Evolutionary conservation across 1,284 basidiomycete genomes (phyloP), one percentile per base, ranked within the genome.

Genomic region (Trichosporon faecale): DNA sequence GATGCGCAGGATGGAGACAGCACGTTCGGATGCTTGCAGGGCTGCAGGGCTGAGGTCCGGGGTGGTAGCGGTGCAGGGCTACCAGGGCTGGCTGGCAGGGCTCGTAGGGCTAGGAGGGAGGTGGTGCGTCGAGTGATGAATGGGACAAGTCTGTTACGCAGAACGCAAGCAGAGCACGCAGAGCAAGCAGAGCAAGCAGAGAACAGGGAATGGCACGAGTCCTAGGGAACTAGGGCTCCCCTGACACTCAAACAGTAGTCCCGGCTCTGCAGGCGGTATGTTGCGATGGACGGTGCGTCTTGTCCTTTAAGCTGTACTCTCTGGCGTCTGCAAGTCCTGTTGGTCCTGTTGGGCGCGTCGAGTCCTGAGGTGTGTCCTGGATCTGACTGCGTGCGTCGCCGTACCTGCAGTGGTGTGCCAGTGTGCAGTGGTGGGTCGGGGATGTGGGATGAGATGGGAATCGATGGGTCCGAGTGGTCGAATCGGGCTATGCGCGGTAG

Each of bases 231-330:
- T 23, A 29, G 35, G 35, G 16, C 25, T 60, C 57, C 57, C 57
- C 57, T 61, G 57, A 61, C 29, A 61, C 29, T 61, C 57, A 61
- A 61, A 61, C 57, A 31, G 27, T 31, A 33, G 57, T 61, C 57
- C 57, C 57, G 57, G 57, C 57, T 61, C 6, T 37, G 29, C 29
- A 31, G 18, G 18, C 57, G 57, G 57, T 61, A 61, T 61, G 57
- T 61, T 52, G 49, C 49, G 49, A 52, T 52, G 49, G 49, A 52
- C 23, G 49, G 23, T 11, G 21, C 49, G 21, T 52, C 49, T 52
- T 21, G 49, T 52, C 49, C 49, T 52, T 52, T 52, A 52, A 52
- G 49, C 49, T 52, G 49, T 52, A 52, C 49, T 25, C n/a, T 21
- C 49, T 25, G 49, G 49, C 49, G 49, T 52, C 49, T 18, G 44